These are phyloP conservation scores for Herpetospermum pedunculosum DNA, from an alignment of 306 rosid species.

Conservation along the genomic window DNA sequence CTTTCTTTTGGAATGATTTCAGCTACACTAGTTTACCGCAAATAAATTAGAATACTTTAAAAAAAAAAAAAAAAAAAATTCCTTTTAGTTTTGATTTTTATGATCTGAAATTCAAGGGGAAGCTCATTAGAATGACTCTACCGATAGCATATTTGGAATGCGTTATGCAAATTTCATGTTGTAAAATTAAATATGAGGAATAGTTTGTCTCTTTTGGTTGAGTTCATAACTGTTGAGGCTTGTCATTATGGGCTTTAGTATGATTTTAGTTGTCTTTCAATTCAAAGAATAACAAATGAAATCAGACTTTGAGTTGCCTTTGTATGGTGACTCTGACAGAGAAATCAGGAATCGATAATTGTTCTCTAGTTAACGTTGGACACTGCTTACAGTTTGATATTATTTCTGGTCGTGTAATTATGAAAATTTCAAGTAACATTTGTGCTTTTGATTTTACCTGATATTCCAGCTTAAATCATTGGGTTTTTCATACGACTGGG, in stretches of 20 bases:
- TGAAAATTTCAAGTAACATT: background rate
- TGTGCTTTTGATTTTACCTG: background rate
- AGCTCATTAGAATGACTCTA: background rate
- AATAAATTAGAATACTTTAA: background rate
- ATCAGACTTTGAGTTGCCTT: background rate
- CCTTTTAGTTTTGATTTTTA: background rate
- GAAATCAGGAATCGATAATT: background rate
- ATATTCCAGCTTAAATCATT: constrained; percentile 73
- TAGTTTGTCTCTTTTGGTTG: background rate
- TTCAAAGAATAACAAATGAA: background rate
- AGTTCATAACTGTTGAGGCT: background rate
- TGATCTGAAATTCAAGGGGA: background rate
- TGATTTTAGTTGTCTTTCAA: background rate
- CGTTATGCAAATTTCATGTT: background rate
- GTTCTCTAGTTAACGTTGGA: background rate
- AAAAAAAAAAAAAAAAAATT: too few relatives aligned
- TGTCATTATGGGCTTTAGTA: background rate
- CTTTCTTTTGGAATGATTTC: background rate
- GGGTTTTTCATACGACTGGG: constrained; percentile 98
- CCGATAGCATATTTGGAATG: background rate
- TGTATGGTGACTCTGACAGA: background rate
- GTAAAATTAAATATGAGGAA: background rate
- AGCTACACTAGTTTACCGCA: background rate
- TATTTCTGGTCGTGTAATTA: background rate
- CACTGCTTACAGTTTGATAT: background rate